Percentiles rank a stretch among this genome's conserved stretches.
Evolutionary conservation across 192 early-diverging fungal genomes (phyloP).

Genomic region (Glomus cerebriforme): DNA sequence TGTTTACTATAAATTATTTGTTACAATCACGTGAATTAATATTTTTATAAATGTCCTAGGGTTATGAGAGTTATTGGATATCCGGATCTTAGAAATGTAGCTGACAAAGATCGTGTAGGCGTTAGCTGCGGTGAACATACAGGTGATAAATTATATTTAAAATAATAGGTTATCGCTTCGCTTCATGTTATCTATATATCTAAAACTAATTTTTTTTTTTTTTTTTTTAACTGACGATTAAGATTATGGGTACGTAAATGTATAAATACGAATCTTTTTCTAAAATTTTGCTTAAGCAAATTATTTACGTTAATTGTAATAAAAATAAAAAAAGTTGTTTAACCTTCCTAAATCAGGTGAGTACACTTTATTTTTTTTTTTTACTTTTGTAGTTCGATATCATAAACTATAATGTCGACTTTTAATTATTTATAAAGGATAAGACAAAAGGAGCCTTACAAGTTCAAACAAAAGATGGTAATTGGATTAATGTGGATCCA

Average conservation of each 20-base stretch:
- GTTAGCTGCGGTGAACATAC: constrained; percentile 58
- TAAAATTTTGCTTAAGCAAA: not conserved
- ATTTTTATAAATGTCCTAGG: too few relatives aligned
- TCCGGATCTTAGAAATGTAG: constrained; percentile 35
- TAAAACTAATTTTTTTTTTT: not conserved
- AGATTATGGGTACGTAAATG: constrained; percentile 30
- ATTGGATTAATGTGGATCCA: constrained; percentile 55
- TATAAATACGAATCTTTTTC: not conserved
- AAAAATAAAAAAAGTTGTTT: constrained; percentile 36
- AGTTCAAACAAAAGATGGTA: constrained; percentile 44
- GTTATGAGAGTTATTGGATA: constrained; percentile 45
- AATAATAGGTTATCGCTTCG: not conserved
- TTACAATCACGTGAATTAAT: too few relatives aligned
- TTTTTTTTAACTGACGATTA: not conserved
- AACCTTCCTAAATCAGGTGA: constrained; percentile 49
- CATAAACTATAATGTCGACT: not conserved
- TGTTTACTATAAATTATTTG: not conserved
- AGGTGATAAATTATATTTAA: constrained; percentile 33
- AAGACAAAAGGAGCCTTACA: constrained; percentile 49
- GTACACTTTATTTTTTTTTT: not conserved
- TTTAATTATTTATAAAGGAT: constrained; percentile 41
- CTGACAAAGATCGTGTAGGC: constrained; percentile 32
- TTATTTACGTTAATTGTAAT: not conserved
- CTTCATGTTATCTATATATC: constrained; percentile 14
- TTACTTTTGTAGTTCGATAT: not conserved